Base-by-base conservation (phyloP, 176 grass and related monocot species). In the Juncus inflexus region DNA sequence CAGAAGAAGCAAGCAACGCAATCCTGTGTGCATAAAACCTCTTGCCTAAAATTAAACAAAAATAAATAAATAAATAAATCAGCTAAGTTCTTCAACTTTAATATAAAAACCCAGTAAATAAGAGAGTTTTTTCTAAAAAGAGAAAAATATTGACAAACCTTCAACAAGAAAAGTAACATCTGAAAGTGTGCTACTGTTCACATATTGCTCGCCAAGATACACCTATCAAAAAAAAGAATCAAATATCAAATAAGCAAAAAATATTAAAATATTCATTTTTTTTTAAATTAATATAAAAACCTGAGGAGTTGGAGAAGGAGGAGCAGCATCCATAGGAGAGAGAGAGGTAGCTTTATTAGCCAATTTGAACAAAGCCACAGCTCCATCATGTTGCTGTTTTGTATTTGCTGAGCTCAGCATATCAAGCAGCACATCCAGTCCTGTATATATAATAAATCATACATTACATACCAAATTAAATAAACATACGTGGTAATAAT, bases 81-180 rank as follows among this genome's bases (percentile, higher is more conserved):
- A 42, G 43, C 58, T 13, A 71, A 14, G 14, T 36, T 39, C 56
- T 58, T 71, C 6, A 71, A 42, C 40, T 57, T 40, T 58, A 15
- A 11, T 60, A 55, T 11, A 74, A 58, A 64, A 42, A 67, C 37
- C 40, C 50, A 15, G 28, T 38, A 58, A 42, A 35, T 55, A 45
- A 58, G 6, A 58, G 3, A 59, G 43, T 11, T 69, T 7, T 8
- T n/a, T 39, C 52, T 49, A 47, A 57, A 69, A 54, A 68, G 12
- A 52, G 42, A 81, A 81, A 78, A n/a, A n/a, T n/a, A 55, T 67
- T 52, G 15, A 67, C 80, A 15, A 73, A 94, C 95, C 95, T 99
- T 99, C 95, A 56, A 99, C 95, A 65, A 99, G 87, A 64, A 99
- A 99, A 54, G 73, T 99, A 63, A 99, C 95, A 66, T 99, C 95